phyloP scores from a whole-genome alignment of 169 alveolate genomes.

The Miamiensis avidus region DNA sequence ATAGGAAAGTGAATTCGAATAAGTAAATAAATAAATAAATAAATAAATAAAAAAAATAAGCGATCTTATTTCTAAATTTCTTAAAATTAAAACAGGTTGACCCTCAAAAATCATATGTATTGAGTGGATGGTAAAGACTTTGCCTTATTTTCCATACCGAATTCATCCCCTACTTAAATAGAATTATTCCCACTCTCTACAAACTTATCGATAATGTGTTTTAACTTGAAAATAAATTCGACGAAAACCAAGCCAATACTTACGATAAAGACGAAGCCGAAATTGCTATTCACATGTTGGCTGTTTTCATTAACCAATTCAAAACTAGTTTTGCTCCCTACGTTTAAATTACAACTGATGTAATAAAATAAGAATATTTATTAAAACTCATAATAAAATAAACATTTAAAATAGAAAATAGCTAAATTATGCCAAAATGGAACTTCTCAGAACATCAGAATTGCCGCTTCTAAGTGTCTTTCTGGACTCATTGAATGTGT shows the following conservation, averaged over 20 bases:
- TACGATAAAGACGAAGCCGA: slow-evolving; percentile 60
- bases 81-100: slow-evolving; percentile 34
- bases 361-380: slow-evolving; percentile 10
- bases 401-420: slow-evolving; percentile 34
- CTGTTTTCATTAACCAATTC: slow-evolving; percentile 78
- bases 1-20: slow-evolving; percentile 48
- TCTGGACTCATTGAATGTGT: slow-evolving; percentile 68
- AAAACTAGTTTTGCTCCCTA: slow-evolving; percentile 63
- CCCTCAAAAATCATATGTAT: slow-evolving; percentile 67
- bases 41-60: too few relatives aligned
- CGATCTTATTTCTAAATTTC: background rate
- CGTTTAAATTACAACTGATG: slow-evolving; percentile 62
- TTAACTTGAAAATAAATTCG: slow-evolving; percentile 31
- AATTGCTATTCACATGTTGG: slow-evolving; percentile 80
- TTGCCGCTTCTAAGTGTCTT: slow-evolving; percentile 71
- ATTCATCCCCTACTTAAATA: slow-evolving; percentile 61
- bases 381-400: too few relatives aligned
- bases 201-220: slow-evolving; percentile 49
- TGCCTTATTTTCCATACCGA: slow-evolving; percentile 60
- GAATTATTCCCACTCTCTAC: slow-evolving; percentile 73
- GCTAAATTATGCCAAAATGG: slow-evolving; percentile 51
- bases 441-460: slow-evolving; percentile 72
- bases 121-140: slow-evolving; percentile 86
- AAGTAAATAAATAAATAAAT: background rate
- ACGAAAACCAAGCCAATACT: background rate